A percentile compares a stretch with the other conserved stretches of the same genome.
These are phyloP conservation scores for Euphorbia schlechtendalii DNA, from an alignment of 441 rosid species.

Conservation along the genomic window DNA sequence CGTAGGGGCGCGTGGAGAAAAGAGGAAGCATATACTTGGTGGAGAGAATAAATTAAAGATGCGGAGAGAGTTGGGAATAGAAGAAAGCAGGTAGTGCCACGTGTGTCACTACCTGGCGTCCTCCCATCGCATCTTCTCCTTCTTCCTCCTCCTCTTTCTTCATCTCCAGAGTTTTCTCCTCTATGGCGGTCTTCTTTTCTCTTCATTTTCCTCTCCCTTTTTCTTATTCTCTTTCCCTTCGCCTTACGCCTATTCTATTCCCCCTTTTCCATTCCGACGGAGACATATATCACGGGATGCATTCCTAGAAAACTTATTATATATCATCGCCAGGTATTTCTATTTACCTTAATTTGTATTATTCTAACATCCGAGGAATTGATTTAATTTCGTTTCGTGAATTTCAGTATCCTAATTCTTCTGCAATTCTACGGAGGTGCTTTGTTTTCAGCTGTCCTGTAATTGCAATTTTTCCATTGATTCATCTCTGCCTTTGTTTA, in stretches of 20 bases:
- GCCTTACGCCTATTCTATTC: background rate
- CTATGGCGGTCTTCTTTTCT: background rate
- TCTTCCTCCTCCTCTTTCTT: conserved; percentile 1
- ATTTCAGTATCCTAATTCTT: background rate
- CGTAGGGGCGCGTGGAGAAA: background rate
- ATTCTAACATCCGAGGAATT: background rate
- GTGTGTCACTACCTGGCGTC: conserved; percentile 51
- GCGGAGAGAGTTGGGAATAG: background rate
- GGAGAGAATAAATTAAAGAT: conserved; percentile 15
- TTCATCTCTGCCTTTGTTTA: background rate
- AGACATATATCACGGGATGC: background rate
- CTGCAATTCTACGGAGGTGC: background rate
- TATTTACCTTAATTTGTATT: background rate
- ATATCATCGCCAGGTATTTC: background rate
- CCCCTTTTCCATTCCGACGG: background rate
- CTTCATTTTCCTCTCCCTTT: background rate
- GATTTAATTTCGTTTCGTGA: background rate
- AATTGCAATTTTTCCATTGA: background rate
- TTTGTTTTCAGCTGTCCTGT: background rate
- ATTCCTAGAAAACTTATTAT: background rate
- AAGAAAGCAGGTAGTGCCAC: conserved; percentile 41
- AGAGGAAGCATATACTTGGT: conserved; percentile 18
- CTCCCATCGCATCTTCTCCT: conserved; percentile 38
- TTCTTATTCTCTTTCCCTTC: background rate
- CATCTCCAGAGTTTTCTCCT: conserved; percentile 15